Conservation (phyloP, 352 stramenopile genomes). For the Phytophthora quininea region DNA sequence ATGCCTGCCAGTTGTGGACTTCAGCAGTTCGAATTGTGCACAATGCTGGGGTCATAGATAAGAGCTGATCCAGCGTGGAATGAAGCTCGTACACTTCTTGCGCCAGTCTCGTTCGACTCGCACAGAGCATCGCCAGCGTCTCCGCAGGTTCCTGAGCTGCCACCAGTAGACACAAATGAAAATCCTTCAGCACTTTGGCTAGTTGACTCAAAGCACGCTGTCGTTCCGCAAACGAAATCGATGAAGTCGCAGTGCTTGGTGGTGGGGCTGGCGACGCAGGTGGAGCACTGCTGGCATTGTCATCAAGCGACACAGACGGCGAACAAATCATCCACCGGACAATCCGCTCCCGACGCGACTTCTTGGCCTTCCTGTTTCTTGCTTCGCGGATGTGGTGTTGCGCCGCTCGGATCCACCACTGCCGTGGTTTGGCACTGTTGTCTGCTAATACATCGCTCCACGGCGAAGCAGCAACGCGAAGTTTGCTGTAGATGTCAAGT, state of each 20-base stretch:
- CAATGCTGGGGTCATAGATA: conserved; percentile 8
- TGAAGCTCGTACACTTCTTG: conserved; percentile 16
- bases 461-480: conserved; percentile 7
- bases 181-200: conserved; percentile 11
- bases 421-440: conserved; percentile 11
- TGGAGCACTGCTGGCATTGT: neutral
- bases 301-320: neutral
- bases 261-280: neutral
- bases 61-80: conserved; percentile 4
- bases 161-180: conserved; percentile 11
- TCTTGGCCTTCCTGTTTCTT: conserved; percentile 4
- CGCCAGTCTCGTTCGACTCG: conserved; percentile 7
- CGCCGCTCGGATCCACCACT: conserved; percentile 13
- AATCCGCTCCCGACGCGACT: neutral
- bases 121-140: conserved; percentile 11
- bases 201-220: neutral
- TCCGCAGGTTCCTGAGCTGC: conserved; percentile 14
- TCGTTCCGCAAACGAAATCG: conserved; percentile 7
- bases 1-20: conserved; percentile 8
- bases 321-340: conserved; percentile 9
- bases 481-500: conserved; percentile 20
- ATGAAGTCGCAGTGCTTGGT: neutral
- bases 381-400: conserved; percentile 8
- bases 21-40: conserved; percentile 4
- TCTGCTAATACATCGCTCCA: conserved; percentile 5